Conservation (phyloP, 192 early-diverging fungal genomes). For the Allomyces javanicus region DNA sequence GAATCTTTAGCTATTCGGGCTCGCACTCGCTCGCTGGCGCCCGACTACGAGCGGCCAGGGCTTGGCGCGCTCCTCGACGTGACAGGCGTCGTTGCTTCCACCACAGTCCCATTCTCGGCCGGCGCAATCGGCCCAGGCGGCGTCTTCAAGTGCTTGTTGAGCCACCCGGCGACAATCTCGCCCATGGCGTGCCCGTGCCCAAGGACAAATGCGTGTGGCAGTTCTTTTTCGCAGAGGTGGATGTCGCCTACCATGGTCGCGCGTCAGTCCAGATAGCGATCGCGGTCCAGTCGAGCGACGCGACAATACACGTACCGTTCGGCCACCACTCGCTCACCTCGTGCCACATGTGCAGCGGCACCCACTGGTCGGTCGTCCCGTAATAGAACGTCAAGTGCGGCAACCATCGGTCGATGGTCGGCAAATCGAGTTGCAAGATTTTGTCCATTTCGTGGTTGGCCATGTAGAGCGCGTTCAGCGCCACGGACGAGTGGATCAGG, state of each 20-base stretch:
- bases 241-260: constrained; percentile 7
- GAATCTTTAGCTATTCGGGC: too few species aligned
- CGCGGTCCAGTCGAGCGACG: too few species aligned
- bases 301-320: constrained; percentile 14
- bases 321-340: constrained; percentile 47
- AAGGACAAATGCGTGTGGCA: constrained; percentile 68
- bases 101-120: background rate
- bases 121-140: background rate
- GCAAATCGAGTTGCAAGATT: constrained; percentile 43
- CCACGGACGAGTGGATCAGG: constrained; percentile 37
- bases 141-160: background rate
- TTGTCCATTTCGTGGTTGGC: constrained; percentile 51
- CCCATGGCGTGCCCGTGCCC: constrained; percentile 24
- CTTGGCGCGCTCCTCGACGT: too few species aligned
- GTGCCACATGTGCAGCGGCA: constrained; percentile 41
- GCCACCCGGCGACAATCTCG: background rate
- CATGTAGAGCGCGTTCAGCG: constrained; percentile 47
- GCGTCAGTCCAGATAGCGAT: background rate
- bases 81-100: background rate
- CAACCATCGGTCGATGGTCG: constrained; percentile 29
- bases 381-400: constrained; percentile 63
- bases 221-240: constrained; percentile 41
- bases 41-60: too few species aligned
- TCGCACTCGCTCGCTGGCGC: too few species aligned
- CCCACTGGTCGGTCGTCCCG: constrained; percentile 55